Conservation (phyloP, 805 yeast species). For the Alloascoidea africana region DNA sequence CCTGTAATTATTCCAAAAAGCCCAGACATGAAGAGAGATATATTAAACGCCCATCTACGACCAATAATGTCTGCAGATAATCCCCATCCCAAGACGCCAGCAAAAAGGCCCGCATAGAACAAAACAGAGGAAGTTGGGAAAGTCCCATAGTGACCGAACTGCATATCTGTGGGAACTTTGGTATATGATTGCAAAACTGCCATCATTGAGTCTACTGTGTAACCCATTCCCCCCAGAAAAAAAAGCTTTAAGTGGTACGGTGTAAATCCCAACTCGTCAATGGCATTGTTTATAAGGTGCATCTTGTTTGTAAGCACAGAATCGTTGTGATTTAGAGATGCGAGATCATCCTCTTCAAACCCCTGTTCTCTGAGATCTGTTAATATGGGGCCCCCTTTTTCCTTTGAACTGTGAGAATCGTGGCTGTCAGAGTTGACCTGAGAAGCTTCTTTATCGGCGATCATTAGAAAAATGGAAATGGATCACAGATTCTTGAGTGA, state of each 20-base stretch:
- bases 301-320: constrained; percentile 12
- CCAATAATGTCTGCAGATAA: constrained; percentile 40
- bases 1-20: constrained; percentile 38
- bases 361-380: too few relatives aligned
- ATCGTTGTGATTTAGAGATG: neutral
- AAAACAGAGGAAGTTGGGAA: constrained; percentile 31
- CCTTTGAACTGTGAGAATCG: too few relatives aligned
- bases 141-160: neutral
- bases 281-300: constrained; percentile 32
- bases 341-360: too few relatives aligned
- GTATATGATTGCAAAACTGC: constrained; percentile 31
- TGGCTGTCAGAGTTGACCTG: too few relatives aligned
- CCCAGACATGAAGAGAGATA: constrained; percentile 31
- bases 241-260: constrained; percentile 35
- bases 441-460: too few relatives aligned
- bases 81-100: constrained; percentile 44
- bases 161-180: constrained; percentile 24
- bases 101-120: constrained; percentile 33
- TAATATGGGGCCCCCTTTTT: too few relatives aligned
- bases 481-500: too few relatives aligned
- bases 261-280: constrained; percentile 49
- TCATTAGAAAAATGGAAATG: too few relatives aligned
- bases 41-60: constrained; percentile 34
- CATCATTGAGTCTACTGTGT: constrained; percentile 38
- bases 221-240: constrained; percentile 40